Evolutionary conservation across 257 asterid species (phyloP).

Genomic region (Orobanche coerulescens): DNA sequence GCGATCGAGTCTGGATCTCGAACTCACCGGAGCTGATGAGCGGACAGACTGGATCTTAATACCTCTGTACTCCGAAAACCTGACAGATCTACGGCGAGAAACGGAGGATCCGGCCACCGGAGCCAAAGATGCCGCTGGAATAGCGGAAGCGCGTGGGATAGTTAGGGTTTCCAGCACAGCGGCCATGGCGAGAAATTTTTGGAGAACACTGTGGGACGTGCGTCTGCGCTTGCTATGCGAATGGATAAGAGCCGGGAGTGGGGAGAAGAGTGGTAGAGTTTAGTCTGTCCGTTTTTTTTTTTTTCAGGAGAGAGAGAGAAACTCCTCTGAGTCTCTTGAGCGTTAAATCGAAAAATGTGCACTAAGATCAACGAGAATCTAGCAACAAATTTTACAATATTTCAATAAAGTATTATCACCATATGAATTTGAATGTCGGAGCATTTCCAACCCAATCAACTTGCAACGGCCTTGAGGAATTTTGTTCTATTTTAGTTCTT

Average conservation of each 20-base stretch:
- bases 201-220: conserved; percentile 12
- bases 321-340: too few species aligned
- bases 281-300: conserved; percentile 17
- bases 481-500: too few species aligned
- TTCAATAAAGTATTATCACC: too few species aligned
- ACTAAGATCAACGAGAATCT: too few species aligned
- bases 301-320: too few species aligned
- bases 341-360: too few species aligned
- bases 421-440: too few species aligned
- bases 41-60: conserved; percentile 40
- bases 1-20: conserved; percentile 25
- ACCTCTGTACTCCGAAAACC: conserved; percentile 41
- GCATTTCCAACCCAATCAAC: too few species aligned
- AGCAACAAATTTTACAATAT: too few species aligned
- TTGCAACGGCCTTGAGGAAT: too few species aligned
- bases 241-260: conserved; percentile 25
- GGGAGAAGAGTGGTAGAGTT: conserved; percentile 21
- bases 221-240: not conserved
- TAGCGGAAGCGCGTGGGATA: conserved; percentile 60
- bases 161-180: conserved; percentile 57
- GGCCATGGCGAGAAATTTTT: conserved; percentile 42
- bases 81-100: conserved; percentile 26
- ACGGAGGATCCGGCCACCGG: conserved; percentile 35
- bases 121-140: conserved; percentile 41
- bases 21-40: conserved; percentile 22